Percentiles rank a stretch among this genome's conserved stretches.
Conservation (phyloP, 257 asterid genomes). For the Penstemon barbatus region DNA sequence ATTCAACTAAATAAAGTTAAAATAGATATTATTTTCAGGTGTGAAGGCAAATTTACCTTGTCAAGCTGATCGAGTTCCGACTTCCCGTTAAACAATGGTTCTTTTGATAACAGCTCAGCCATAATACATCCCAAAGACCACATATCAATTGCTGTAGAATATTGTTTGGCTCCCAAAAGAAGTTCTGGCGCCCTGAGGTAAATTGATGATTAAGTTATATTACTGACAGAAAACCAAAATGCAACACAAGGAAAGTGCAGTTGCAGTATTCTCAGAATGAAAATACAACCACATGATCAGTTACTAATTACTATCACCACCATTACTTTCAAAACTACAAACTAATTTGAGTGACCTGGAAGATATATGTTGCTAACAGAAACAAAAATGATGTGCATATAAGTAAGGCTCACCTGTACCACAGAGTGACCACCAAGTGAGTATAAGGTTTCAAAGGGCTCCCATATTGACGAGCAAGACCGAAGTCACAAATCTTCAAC, state of each 20-base stretch:
- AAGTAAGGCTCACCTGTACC: conserved; percentile 81
- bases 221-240: no score
- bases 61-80: conserved; percentile 85
- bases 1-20: background rate
- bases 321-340: no score
- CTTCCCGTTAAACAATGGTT: conserved; percentile 83
- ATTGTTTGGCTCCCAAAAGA: conserved; percentile 80
- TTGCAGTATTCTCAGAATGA: background rate
- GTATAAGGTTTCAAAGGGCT: conserved; percentile 91
- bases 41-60: conserved; percentile 53
- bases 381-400: background rate
- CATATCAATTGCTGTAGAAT: conserved; percentile 96
- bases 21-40: background rate
- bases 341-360: no score
- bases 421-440: conserved; percentile 88
- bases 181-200: conserved; percentile 86
- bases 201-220: no score
- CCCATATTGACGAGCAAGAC: conserved; percentile 94
- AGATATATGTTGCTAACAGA: background rate
- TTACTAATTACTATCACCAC: no score
- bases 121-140: conserved; percentile 97
- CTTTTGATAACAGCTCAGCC: conserved; percentile 86
- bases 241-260: background rate
- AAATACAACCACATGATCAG: background rate
- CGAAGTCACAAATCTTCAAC: conserved; percentile 93